Conservation (phyloP, 1,284 basidiomycete genomes). For the Phlebopus sp. region DNA sequence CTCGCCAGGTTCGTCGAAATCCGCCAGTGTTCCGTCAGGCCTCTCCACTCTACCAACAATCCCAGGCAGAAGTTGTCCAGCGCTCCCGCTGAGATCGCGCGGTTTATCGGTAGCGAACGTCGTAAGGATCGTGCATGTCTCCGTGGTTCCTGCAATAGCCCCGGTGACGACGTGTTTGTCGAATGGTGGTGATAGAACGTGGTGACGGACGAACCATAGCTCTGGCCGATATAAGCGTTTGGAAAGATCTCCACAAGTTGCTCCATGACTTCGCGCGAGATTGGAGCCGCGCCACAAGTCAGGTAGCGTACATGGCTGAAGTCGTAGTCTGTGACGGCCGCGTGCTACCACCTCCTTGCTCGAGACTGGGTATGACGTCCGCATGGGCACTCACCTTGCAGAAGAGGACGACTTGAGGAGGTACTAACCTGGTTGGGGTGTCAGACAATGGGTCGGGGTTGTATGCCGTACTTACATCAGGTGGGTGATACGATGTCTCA, state of each 20-base stretch:
- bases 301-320: slow-evolving; percentile 47
- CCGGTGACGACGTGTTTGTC: neutral
- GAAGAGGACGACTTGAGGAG: slow-evolving; percentile 51
- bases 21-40: slow-evolving; percentile 56
- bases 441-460: slow-evolving; percentile 15
- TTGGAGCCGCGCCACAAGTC: slow-evolving; percentile 60
- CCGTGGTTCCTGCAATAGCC: slow-evolving; percentile 38
- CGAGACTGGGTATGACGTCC: slow-evolving; percentile 8
- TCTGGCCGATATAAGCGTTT: slow-evolving; percentile 44
- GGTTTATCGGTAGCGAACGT: slow-evolving; percentile 35
- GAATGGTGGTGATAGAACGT: neutral
- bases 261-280: slow-evolving; percentile 49
- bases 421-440: slow-evolving; percentile 43
- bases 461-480: slow-evolving; percentile 39
- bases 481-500: slow-evolving; percentile 51
- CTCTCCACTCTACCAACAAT: slow-evolving; percentile 55
- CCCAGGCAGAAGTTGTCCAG: slow-evolving; percentile 57
- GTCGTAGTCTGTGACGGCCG: slow-evolving; percentile 53
- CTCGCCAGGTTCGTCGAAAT: slow-evolving; percentile 66
- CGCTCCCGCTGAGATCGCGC: slow-evolving; percentile 53
- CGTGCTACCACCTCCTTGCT: slow-evolving; percentile 37
- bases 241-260: slow-evolving; percentile 48
- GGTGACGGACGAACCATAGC: slow-evolving; percentile 41
- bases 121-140: slow-evolving; percentile 39
- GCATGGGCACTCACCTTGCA: slow-evolving; percentile 49